Percentiles rank a stretch among this genome's conserved stretches.
Conservation (phyloP, 2,329 filamentous ascomycete species). For the Neurospora sp. region DNA sequence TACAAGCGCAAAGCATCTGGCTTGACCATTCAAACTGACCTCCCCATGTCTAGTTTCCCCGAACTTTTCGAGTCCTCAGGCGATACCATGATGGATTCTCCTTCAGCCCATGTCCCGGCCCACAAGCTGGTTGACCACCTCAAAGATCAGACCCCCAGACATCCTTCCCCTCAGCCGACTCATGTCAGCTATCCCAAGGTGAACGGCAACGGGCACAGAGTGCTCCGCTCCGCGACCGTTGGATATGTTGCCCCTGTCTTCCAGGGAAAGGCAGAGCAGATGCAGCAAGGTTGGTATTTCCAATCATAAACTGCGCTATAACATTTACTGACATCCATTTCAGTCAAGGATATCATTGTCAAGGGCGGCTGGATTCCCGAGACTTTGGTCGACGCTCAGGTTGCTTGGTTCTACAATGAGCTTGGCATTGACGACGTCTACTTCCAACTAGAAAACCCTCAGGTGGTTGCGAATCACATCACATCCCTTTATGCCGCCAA, state of each 20-base stretch:
- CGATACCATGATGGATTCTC: slow-evolving; percentile 22
- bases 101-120: slow-evolving; percentile 11
- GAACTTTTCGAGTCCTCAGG: slow-evolving; percentile 23
- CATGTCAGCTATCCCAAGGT: slow-evolving; percentile 62
- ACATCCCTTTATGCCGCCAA: slow-evolving; percentile 96
- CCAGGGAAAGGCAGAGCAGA: slow-evolving; percentile 84
- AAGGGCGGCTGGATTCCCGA: slow-evolving; percentile 78
- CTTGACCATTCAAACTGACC: slow-evolving; percentile 24
- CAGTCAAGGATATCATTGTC: slow-evolving; percentile 72
- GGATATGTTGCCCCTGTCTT: slow-evolving; percentile 95
- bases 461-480: slow-evolving; percentile 86
- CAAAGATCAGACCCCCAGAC: slow-evolving; percentile 36
- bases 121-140: slow-evolving; percentile 22
- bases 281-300: slow-evolving; percentile 55
- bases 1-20: slow-evolving; percentile 17
- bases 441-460: slow-evolving; percentile 80
- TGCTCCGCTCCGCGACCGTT: slow-evolving; percentile 79
- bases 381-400: slow-evolving; percentile 73
- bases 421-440: slow-evolving; percentile 98
- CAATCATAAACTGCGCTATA: slow-evolving; percentile 9
- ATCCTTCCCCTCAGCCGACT: slow-evolving; percentile 80
- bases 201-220: slow-evolving; percentile 54
- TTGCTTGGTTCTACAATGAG: slow-evolving; percentile 94
- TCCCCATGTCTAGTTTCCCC: slow-evolving; percentile 22
- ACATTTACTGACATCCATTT: slow-evolving; percentile 4